Evolutionary conservation across 2,329 filamentous ascomycete species (phyloP).

Genomic region (Ascomycota sp.): DNA sequence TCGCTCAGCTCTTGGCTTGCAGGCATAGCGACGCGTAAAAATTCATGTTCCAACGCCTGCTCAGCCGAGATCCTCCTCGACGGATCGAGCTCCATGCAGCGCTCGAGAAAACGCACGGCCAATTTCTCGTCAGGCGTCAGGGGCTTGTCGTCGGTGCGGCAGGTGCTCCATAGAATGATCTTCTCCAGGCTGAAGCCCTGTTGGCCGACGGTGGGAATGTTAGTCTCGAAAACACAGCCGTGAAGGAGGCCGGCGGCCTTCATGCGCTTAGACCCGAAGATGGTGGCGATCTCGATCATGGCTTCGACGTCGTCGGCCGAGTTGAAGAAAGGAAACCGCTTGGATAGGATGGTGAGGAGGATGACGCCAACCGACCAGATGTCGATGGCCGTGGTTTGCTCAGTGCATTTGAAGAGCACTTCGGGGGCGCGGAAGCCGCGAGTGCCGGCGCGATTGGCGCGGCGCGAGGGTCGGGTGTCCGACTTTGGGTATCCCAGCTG

Average conservation of each 20-base stretch:
- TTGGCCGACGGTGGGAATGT: conserved; percentile 70
- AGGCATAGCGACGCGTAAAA: conserved; percentile 23
- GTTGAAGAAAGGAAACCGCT: conserved; percentile 94
- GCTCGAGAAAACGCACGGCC: conserved; percentile 47
- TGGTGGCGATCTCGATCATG: conserved; percentile 88
- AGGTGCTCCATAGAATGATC: conserved; percentile 87
- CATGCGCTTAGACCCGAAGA: conserved; percentile 76
- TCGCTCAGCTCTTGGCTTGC: conserved; percentile 13
- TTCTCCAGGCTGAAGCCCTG: conserved; percentile 75
- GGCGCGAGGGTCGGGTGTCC: conserved; percentile 65
- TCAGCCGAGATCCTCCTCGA: conserved; percentile 49
- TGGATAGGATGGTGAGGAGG: conserved; percentile 75
- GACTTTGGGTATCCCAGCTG: conserved; percentile 64
- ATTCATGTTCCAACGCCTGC: conserved; percentile 52
- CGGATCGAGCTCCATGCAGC: conserved; percentile 58
- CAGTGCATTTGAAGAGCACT: conserved; percentile 89
- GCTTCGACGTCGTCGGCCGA: conserved; percentile 95
- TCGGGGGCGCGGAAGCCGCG: conserved; percentile 90
- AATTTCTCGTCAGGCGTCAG: conserved; percentile 46
- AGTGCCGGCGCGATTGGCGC: conserved; percentile 85
- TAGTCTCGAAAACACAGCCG: conserved; percentile 79
- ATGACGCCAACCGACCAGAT: conserved; percentile 97
- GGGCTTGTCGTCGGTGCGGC: conserved; percentile 36
- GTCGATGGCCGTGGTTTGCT: conserved; percentile 82
- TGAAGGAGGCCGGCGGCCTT: conserved; percentile 61